Percentiles rank a stretch among this genome's conserved stretches.
Conservation (phyloP, 164 flowering plant genomes). For the Warburgia ugandensis region DNA sequence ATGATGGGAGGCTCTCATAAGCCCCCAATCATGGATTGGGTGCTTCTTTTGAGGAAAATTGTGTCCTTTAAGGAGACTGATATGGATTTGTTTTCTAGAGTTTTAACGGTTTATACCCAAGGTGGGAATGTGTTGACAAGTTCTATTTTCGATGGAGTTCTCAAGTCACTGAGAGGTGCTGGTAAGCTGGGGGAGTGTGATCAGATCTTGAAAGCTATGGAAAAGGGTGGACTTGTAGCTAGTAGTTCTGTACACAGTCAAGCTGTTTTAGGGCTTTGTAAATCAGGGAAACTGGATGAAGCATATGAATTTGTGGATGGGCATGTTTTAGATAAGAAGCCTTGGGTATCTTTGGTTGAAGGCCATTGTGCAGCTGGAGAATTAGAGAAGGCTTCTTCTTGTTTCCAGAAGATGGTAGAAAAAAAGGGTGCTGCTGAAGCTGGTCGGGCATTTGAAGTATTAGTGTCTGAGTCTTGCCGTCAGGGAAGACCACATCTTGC, state of each 20-base stretch:
- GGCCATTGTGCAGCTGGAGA: constrained; percentile 53
- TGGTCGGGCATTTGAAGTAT: constrained; percentile 37
- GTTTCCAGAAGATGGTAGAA: constrained; percentile 40
- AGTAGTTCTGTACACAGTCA: constrained; percentile 22
- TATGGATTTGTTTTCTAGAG: constrained; percentile 47
- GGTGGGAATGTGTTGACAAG: constrained; percentile 40
- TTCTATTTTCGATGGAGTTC: constrained; percentile 33
- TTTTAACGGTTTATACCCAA: constrained; percentile 33
- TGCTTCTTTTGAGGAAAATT: constrained; percentile 53
- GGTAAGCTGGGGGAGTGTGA: constrained; percentile 43
- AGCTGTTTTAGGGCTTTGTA: constrained; percentile 36
- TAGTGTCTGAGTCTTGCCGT: constrained; percentile 43
- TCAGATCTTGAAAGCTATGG: constrained; percentile 53
- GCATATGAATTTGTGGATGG: constrained; percentile 36
- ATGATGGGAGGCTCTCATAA: constrained; percentile 47
- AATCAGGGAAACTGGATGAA: constrained; percentile 33
- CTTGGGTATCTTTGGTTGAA: constrained; percentile 45
- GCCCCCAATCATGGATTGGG: constrained; percentile 46
- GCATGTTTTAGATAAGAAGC: constrained; percentile 17
- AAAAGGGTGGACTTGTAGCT: constrained; percentile 41
- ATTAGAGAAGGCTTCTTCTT: constrained; percentile 42
- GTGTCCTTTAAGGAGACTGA: constrained; percentile 36
- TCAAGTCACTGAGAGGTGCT: constrained; percentile 58
- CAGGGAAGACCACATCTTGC: constrained; percentile 44
- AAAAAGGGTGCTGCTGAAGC: constrained; percentile 29